Percentiles rank a stretch among this genome's conserved stretches.
phyloP scores from a whole-genome alignment of 371 early-diverging fungal species.

The Batkoa obscura region DNA sequence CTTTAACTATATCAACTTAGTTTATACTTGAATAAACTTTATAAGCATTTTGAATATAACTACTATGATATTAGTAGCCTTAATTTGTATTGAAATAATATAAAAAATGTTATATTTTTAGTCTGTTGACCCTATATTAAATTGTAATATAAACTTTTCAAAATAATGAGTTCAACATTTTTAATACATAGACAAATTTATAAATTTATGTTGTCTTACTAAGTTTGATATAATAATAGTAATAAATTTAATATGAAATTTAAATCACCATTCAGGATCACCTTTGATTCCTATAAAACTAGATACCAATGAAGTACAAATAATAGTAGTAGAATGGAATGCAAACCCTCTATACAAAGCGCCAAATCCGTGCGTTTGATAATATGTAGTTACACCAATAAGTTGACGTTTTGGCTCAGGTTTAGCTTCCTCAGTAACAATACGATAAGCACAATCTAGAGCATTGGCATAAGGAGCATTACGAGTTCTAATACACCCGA shows the following conservation, averaged over 20 bases:
- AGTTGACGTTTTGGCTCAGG: not conserved
- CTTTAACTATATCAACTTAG: too few relatives aligned
- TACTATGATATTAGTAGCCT: too few relatives aligned
- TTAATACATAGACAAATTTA: too few relatives aligned
- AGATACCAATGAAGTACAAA: not conserved
- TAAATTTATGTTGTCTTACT: too few relatives aligned
- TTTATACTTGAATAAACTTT: too few relatives aligned
- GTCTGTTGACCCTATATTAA: too few relatives aligned
- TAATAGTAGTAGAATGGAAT: not conserved
- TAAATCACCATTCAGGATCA: conserved; percentile 3
- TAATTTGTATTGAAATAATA: too few relatives aligned
- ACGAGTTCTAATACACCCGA: conserved; percentile 40
- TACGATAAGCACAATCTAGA: conserved; percentile 53
- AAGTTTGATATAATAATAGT: too few relatives aligned
- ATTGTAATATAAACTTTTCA: too few relatives aligned
- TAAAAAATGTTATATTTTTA: too few relatives aligned
- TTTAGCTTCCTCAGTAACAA: conserved; percentile 54
- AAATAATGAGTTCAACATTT: too few relatives aligned
- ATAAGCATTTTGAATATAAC: too few relatives aligned
- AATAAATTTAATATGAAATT: not conserved
- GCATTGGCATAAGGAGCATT: conserved; percentile 73
- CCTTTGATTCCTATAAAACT: not conserved
- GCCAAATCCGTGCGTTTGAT: not conserved
- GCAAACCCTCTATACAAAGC: conserved; percentile 2
- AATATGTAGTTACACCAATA: not conserved